Conservation (phyloP, 306 rosid species). For the Argentina anserina region DNA sequence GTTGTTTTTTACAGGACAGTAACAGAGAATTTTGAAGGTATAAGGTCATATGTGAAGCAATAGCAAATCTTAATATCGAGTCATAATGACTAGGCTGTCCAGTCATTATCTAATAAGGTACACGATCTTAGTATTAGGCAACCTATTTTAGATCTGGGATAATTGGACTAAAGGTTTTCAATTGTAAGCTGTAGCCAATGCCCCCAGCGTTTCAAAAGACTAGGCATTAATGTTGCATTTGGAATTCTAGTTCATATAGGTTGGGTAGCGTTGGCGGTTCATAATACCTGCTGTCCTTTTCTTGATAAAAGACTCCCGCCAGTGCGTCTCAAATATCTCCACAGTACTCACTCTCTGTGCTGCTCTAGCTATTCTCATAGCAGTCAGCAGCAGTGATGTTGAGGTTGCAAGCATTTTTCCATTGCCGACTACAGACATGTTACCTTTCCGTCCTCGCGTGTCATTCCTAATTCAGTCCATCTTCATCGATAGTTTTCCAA, state of each 20-base stretch:
- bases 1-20: conserved; percentile 25
- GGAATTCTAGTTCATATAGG: conserved; percentile 2
- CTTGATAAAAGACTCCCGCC: conserved; percentile 11
- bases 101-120: conserved; percentile 42
- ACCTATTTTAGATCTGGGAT: not conserved
- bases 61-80: conserved; percentile 26
- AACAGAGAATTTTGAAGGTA: conserved; percentile 22
- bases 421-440: conserved; percentile 21
- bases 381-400: conserved; percentile 24
- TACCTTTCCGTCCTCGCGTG: conserved; percentile 23
- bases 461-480: conserved; percentile 23
- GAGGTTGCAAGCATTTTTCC: conserved; percentile 29
- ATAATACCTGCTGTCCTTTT: conserved; percentile 30
- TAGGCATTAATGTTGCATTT: not conserved
- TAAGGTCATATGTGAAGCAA: conserved; percentile 30
- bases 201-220: not conserved
- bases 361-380: not conserved
- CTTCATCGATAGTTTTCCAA: conserved; percentile 17
- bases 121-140: not conserved
- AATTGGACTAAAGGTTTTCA: not conserved
- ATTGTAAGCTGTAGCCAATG: not conserved
- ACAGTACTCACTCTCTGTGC: no score
- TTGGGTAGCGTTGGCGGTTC: conserved; percentile 33
- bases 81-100: conserved; percentile 29
- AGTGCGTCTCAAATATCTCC: not conserved